Conservation (phyloP, 176 grass and related monocot species). For the Dendrocalamus sinicus region DNA sequence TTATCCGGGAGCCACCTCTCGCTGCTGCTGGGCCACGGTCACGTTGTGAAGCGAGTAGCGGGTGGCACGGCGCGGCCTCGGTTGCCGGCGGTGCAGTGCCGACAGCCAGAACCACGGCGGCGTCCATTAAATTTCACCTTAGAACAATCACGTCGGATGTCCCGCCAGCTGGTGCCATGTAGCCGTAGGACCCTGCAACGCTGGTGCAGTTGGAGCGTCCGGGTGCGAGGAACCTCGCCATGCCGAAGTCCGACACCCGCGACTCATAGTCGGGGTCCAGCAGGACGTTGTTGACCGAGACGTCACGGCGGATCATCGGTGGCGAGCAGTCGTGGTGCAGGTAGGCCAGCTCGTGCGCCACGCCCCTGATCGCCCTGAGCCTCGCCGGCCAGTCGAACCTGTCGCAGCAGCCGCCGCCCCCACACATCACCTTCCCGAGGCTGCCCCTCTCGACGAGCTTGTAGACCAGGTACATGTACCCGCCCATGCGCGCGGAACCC, state of each 20-base stretch:
- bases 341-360: slow-evolving; percentile 72
- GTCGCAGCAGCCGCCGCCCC: slow-evolving; percentile 3
- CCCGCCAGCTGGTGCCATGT: neutral
- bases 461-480: slow-evolving; percentile 74
- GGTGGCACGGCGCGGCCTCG: neutral
- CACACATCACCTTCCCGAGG: slow-evolving; percentile 61
- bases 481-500: no score
- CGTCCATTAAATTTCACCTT: neutral
- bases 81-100: neutral
- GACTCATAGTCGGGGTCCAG: slow-evolving; percentile 62
- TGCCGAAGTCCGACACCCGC: slow-evolving; percentile 74
- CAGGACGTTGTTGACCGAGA: slow-evolving; percentile 69
- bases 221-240: slow-evolving; percentile 53
- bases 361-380: slow-evolving; percentile 47
- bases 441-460: slow-evolving; percentile 68
- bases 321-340: slow-evolving; percentile 80
- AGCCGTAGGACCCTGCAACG: slow-evolving; percentile 45
- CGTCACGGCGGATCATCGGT: slow-evolving; percentile 73
- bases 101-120: neutral
- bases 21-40: no score
- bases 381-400: slow-evolving; percentile 58
- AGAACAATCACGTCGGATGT: neutral
- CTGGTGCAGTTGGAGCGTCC: slow-evolving; percentile 48
- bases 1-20: no score
- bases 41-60: neutral